phyloP scores from a whole-genome alignment of 495 filamentous ascomycete genomes.

The Talaromyces thailandensis region DNA sequence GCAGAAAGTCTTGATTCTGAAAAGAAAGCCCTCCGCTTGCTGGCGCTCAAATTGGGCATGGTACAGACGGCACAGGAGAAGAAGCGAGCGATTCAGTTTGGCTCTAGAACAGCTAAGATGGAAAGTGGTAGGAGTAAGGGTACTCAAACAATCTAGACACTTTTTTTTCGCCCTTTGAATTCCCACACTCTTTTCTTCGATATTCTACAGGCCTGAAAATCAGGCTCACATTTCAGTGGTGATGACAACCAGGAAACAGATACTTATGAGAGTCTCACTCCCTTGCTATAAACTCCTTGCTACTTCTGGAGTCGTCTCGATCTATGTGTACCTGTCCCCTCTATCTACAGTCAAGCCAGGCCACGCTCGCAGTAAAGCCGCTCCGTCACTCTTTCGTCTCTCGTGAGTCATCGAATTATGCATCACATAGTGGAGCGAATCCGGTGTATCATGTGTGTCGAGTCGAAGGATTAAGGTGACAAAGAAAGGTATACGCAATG shows the following conservation, averaged over 20 bases:
- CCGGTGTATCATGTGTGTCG: neutral
- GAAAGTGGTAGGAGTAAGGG: conserved; percentile 64
- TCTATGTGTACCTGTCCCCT: neutral
- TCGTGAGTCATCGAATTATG: neutral
- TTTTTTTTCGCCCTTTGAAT: conserved; percentile 3
- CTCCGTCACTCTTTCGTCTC: neutral
- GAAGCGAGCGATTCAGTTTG: conserved; percentile 91
- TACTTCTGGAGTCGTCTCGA: neutral
- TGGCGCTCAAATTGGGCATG: conserved; percentile 72
- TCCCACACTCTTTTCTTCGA: conserved; percentile 2
- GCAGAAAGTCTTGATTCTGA: conserved; percentile 50
- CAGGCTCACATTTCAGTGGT: conserved; percentile 20
- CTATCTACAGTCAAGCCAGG: neutral
- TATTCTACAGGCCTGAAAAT: conserved; percentile 2
- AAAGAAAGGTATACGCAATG: neutral
- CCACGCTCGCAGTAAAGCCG: neutral
- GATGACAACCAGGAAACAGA: conserved; percentile 43
- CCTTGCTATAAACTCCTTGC: neutral
- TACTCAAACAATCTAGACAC: conserved; percentile 39
- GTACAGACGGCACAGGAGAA: conserved; percentile 63
- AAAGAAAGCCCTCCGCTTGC: conserved; percentile 71
- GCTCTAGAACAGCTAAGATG: conserved; percentile 80
- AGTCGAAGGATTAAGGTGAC: neutral
- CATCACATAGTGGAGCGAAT: conserved; percentile 5
- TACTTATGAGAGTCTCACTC: conserved; percentile 36